Base-by-base conservation (phyloP, 2,329 filamentous ascomycete species). In the Calonectria leucothoes region DNA sequence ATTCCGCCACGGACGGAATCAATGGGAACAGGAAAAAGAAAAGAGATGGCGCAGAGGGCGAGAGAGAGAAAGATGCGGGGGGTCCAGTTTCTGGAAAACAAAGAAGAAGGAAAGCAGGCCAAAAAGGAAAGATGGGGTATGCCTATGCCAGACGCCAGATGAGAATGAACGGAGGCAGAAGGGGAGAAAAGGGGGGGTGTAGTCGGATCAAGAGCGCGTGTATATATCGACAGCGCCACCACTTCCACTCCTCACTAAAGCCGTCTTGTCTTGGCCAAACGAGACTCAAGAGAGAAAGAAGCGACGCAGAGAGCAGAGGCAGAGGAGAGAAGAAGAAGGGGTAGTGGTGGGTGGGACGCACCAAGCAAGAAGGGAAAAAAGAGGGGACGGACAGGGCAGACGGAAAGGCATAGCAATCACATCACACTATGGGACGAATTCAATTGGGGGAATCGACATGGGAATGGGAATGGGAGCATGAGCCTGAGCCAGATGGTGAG, bases 41-140 rank as follows among this genome's bases (percentile, higher is more conserved):
- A 57, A 20, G 14, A 35, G 31, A 35, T 15, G 65, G 66, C 61
- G 66, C 39, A 52, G 27, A 68, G 52, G 55, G 63, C 48, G 31
- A 68, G 27, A 68, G 5, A 17, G 45, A 45, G 65, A 45, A 29
- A 10, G 5, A 23, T 31, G 29, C 14, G 61, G n/a, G 61, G 51
- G 29, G 42, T 52, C n/a, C n/a, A n/a, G 66, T 63, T 69, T 69
- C 55, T 63, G 55, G 69, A 39, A 29, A 35, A 64, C 59, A 49
- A 68, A 37, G n/a, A 35, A 57, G 14, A 55, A 59, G 20, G 39
- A 42, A 57, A 65, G 31, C n/a, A 61, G 25, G 39, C 48, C n/a
- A 61, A 66, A n/a, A 65, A 64, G 33, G 29, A 70, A 27, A 15
- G 45, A 51, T 33, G 11, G 11, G 20, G 33, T 29, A 25, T 61